Conservation (phyloP, 2,329 filamentous ascomycete species). For the Zelopaecilomyces penicillatus region DNA sequence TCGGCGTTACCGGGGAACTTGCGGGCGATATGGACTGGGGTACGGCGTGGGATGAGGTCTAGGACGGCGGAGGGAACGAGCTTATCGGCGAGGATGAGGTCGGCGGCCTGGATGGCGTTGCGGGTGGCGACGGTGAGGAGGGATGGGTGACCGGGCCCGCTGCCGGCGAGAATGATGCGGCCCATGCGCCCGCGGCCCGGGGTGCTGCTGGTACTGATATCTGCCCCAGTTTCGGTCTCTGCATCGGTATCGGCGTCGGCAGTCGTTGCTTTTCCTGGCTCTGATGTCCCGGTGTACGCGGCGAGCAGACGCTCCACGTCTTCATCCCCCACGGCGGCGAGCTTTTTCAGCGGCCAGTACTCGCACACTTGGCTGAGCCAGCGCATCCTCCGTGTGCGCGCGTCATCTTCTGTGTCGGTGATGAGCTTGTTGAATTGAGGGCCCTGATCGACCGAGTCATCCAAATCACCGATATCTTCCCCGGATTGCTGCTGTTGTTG, state of each 20-base stretch:
- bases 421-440: constrained; percentile 80
- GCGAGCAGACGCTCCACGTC: constrained; percentile 72
- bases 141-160: constrained; percentile 86
- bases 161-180: constrained; percentile 79
- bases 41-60: constrained; percentile 81
- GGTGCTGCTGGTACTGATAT: constrained; percentile 14
- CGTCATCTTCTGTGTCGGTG: constrained; percentile 52
- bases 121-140: constrained; percentile 77
- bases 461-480: constrained; percentile 30
- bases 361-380: constrained; percentile 97
- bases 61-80: constrained; percentile 78
- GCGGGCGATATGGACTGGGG: constrained; percentile 81
- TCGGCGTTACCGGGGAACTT: constrained; percentile 98
- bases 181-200: constrained; percentile 37
- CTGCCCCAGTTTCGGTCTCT: constrained; percentile 12
- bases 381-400: constrained; percentile 73
- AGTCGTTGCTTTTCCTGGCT: background rate
- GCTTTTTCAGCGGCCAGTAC: constrained; percentile 85
- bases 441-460: constrained; percentile 64
- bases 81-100: constrained; percentile 79
- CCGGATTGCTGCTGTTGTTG: constrained; percentile 35
- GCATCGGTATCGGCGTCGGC: background rate
- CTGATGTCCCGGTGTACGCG: constrained; percentile 47
- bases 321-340: constrained; percentile 69
- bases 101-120: constrained; percentile 65